These are phyloP conservation scores for Luffa aegyptiaca DNA, from an alignment of 306 rosid species.

Conservation along the genomic window DNA sequence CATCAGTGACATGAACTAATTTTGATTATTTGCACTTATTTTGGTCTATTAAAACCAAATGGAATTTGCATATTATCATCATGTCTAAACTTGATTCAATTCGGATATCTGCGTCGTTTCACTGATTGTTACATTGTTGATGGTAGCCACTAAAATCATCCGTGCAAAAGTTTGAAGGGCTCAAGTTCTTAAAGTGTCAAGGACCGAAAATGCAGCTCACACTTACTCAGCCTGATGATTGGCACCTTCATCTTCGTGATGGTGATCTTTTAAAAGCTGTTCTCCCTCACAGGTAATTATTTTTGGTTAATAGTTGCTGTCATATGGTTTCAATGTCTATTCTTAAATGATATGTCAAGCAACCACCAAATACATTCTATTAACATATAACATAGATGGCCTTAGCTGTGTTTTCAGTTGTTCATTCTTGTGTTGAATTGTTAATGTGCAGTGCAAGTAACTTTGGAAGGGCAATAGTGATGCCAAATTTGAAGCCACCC, in stretches of 20 bases:
- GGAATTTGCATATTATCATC: neutral
- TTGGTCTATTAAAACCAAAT: neutral
- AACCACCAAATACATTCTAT: neutral
- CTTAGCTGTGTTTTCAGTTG: neutral
- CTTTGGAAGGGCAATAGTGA: conserved; percentile 80
- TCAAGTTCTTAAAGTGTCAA: conserved; percentile 14
- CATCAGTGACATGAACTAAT: neutral
- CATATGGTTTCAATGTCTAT: neutral
- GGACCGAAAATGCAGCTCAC: conserved; percentile 64
- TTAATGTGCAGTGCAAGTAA: conserved; percentile 44
- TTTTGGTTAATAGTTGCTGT: neutral
- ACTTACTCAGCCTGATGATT: conserved; percentile 75
- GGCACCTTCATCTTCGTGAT: conserved; percentile 93
- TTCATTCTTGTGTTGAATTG: conserved; percentile 4
- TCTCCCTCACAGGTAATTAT: conserved; percentile 53
- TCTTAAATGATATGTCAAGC: neutral
- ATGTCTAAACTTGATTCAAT: conserved; percentile 2
- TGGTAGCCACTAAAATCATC: conserved; percentile 20
- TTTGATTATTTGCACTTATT: neutral
- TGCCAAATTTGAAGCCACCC: conserved; percentile 94
- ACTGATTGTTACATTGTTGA: neutral
- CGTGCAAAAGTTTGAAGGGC: conserved; percentile 17
- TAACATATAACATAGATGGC: neutral
- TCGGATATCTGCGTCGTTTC: neutral
- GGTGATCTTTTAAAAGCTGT: conserved; percentile 70